These are phyloP conservation scores for Cardamine chenopodiifolia DNA, from an alignment of 345 rosid species.

Conservation along the genomic window DNA sequence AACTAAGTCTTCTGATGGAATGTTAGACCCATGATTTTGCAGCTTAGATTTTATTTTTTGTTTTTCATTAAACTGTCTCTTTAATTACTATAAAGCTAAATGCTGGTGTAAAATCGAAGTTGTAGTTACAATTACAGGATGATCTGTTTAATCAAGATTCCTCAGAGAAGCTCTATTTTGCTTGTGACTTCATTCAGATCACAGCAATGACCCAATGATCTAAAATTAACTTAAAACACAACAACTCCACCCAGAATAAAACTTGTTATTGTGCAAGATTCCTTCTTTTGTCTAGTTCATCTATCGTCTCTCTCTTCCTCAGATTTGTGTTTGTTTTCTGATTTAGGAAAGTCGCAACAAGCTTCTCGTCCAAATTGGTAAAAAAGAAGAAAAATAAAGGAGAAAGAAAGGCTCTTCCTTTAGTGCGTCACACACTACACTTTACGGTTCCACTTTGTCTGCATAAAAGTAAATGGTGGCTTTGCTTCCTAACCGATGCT, in stretches of 20 bases:
- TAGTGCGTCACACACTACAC: slow-evolving; percentile 38
- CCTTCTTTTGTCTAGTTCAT: slow-evolving; percentile 21
- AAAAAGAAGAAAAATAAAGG: background rate
- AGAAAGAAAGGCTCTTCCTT: slow-evolving; percentile 17
- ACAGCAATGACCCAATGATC: slow-evolving; percentile 5
- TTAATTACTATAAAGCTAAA: slow-evolving; percentile 13
- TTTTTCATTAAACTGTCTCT: background rate
- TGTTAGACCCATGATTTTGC: slow-evolving; percentile 39
- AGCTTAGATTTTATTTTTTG: slow-evolving; percentile 22
- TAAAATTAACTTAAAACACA: slow-evolving; percentile 2
- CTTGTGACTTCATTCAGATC: slow-evolving; percentile 15
- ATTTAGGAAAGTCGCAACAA: slow-evolving; percentile 36
- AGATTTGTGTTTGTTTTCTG: slow-evolving; percentile 35
- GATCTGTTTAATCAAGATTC: slow-evolving; percentile 1
- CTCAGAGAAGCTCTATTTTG: slow-evolving; percentile 5
- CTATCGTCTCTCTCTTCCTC: background rate
- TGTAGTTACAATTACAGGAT: background rate
- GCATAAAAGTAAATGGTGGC: slow-evolving; percentile 33
- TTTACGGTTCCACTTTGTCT: slow-evolving; percentile 31
- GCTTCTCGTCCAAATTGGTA: slow-evolving; percentile 32
- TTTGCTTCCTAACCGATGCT: slow-evolving; percentile 43
- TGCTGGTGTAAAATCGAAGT: slow-evolving; percentile 12
- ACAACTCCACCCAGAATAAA: slow-evolving; percentile 19
- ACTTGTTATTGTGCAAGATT: slow-evolving; percentile 19
- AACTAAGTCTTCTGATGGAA: slow-evolving; percentile 17